Conservation (phyloP, 495 filamentous ascomycete genomes). For the Penicillium lividum region DNA sequence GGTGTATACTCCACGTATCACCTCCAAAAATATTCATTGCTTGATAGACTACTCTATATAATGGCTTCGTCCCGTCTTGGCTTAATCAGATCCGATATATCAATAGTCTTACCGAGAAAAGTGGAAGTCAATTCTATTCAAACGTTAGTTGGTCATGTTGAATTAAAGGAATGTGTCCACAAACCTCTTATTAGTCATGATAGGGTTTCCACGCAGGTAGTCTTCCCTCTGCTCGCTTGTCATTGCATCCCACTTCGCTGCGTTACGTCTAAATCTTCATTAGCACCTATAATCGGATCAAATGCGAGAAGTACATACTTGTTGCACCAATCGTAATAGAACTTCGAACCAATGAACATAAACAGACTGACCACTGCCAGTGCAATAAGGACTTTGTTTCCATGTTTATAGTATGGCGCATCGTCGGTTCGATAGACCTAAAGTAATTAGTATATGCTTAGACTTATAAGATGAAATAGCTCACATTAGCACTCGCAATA, state of each 20-base stretch:
- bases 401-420: conserved; percentile 61
- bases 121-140: not conserved
- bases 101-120: not conserved
- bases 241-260: conserved; percentile 57
- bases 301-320: conserved; percentile 18
- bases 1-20: too few relatives aligned
- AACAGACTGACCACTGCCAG: conserved; percentile 5
- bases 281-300: conserved; percentile 2
- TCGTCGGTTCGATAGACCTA: conserved; percentile 64
- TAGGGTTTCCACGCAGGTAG: conserved; percentile 63
- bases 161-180: not conserved
- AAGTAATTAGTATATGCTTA: not conserved
- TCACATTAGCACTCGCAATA: conserved; percentile 55
- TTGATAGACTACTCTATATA: too few relatives aligned
- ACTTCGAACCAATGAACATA: conserved; percentile 1
- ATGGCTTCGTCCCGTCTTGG: too few relatives aligned
- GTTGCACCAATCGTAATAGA: conserved; percentile 63
- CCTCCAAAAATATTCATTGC: too few relatives aligned
- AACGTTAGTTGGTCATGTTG: not conserved
- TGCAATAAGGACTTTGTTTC: conserved; percentile 60
- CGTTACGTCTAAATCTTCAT: conserved; percentile 26
- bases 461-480: conserved; percentile 3
- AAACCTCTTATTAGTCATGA: conserved; percentile 66
- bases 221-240: conserved; percentile 55
- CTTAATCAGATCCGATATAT: too few relatives aligned